Evolutionary conservation across 352 stramenopile genomes (phyloP).

Genomic region (Globisporangium polare): DNA sequence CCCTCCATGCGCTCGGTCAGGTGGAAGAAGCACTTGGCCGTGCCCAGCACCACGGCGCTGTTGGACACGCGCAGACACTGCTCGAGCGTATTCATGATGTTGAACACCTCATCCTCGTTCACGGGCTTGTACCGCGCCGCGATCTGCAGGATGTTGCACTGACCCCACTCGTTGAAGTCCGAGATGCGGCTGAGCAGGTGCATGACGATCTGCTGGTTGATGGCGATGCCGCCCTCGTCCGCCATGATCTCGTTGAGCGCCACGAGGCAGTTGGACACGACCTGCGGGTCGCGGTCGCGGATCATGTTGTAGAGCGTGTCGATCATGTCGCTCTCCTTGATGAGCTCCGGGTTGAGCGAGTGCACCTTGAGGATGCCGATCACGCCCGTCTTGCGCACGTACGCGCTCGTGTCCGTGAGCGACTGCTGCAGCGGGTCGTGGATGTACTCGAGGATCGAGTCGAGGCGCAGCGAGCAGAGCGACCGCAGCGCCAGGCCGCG

Average conservation of each 20-base stretch:
- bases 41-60: conserved; percentile 94
- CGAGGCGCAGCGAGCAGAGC: conserved; percentile 95
- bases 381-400: conserved; percentile 99
- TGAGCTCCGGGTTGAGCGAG: conserved; percentile 88
- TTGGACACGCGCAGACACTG: conserved; percentile 95
- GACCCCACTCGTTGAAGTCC: conserved; percentile 99
- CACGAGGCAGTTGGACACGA: conserved; percentile 97
- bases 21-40: conserved; percentile 97
- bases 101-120: conserved; percentile 95
- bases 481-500: conserved; percentile 95
- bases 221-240: conserved; percentile 95
- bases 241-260: conserved; percentile 98
- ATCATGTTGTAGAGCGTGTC: conserved; percentile 99
- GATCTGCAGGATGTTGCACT: conserved; percentile 96
- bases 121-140: conserved; percentile 92
- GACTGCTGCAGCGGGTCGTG: conserved; percentile 89
- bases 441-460: conserved; percentile 99
- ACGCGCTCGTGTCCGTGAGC: conserved; percentile 95
- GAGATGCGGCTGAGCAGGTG: conserved; percentile 97
- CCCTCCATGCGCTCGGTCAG: conserved; percentile 92
- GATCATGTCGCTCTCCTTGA: conserved; percentile 94
- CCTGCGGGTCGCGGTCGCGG: conserved; percentile 95
- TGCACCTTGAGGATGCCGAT: conserved; percentile 99
- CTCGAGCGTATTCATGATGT: conserved; percentile 98
- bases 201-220: conserved; percentile 97